Base-by-base conservation (phyloP, 2,329 filamentous ascomycete species). In the Emericellopsis cladophorae region DNA sequence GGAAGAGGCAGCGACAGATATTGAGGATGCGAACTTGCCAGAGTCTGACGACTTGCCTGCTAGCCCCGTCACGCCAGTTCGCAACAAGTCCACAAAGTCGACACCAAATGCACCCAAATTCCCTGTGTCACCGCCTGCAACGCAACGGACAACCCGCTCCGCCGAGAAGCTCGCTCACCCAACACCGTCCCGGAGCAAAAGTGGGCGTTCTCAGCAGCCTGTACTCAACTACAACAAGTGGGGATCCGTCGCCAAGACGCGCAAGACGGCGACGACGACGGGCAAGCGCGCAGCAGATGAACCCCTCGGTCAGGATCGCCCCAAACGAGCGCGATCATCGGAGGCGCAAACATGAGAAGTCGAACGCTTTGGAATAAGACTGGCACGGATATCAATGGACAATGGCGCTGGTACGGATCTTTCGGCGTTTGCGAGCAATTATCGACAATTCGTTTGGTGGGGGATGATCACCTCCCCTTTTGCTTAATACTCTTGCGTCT, bases 121-220 rank as follows among this genome's bases (percentile, higher is more conserved):
- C 46, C 76, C 76, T 1, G 67, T 67, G 3, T 77, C 80, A 4
- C 79, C 81, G 15, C 79, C 81, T 7, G 70, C 73, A 31, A 81
- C 77, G 4, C 66, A 64, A 41, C 72, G 79, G 48, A 64, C 71
- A 12, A 82, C 76, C 12, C 72, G 80, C 37, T 68, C 70, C 11
- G 54, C 64, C 36, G 68, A 70, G 52, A 75, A 72, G 61, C 63
- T 70, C 41, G 49, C 54, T 15, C 32, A 15, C 24, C 60, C 62
- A 4, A 61, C 62, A 11, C 46, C 54, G 10, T 65, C 65, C 8
- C 65, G 70, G 1, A 50, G 63, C 46, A 70, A 65, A 48, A 26
- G 23, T 44, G 44, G 48, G 43, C 49, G 44, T 55, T 9, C 22
- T 21, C 14, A 32, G 7, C 39, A 35, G 14, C 32, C 40, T 18